Evolutionary conservation across 1,284 basidiomycete genomes (phyloP), one percentile per base, ranked within the genome.

Genomic region (Hortiboletus rubellus): DNA sequence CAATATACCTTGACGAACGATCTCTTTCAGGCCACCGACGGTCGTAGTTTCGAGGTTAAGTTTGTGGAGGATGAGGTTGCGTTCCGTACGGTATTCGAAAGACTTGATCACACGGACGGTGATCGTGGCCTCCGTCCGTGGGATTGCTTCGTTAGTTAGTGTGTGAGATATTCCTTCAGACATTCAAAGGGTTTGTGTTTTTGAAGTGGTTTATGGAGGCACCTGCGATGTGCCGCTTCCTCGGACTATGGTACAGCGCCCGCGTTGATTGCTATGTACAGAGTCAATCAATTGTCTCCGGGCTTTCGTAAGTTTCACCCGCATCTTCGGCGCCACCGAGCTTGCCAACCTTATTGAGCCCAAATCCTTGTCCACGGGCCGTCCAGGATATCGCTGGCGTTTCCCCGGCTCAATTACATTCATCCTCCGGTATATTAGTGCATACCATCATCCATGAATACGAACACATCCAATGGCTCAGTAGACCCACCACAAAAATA

Each of bases 91-190:
- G 72, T 86, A 98, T 68, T 89, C 88, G 72, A 99, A 97, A 42
- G 90, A 94, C 72, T 99, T 99, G 79, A 99, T 94, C 62, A 98
- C 83, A 36, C 96, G 87, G 44, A 98, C 72, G n/a, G 94, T 96
- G 58, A 96, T 78, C 9, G 91, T 91, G 18, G 91, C 90, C 55
- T 85, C 80, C 6, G 88, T 88, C 61, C 79, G 81, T 3, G 93
- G 90, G 3, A 81, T 77, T 22, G 84, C 77, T 43, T 81, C 76
- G 74, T 89, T 94, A 48, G 87, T 88, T 46, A 86, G 79, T 22
- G 78, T 73, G 61, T 84, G 83, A 50, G 82, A 79, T 57, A 80
- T 76, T 65, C 73, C 77, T 57, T 74, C 71, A 22, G 72, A 69
- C 75, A 76, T 78, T 50, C 46, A 36, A 38, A 47, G 8, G 24